phyloP scores from a whole-genome alignment of 2,329 filamentous ascomycete species.

The Knoxdaviesia proteae region DNA sequence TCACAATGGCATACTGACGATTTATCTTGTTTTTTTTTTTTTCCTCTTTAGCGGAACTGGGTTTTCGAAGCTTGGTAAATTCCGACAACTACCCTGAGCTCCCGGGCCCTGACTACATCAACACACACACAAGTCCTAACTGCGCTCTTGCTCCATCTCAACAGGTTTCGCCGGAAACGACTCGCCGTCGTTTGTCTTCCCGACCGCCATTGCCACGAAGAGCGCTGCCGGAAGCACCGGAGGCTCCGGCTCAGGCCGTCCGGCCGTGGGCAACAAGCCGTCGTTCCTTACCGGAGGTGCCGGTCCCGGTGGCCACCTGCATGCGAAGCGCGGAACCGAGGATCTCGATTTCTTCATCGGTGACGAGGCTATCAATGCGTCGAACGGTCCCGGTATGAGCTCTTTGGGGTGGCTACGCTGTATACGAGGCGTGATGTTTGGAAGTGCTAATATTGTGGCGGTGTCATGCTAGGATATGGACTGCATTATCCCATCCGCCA shows the following conservation, averaged over 20 bases:
- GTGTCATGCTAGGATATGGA: constrained; percentile 49
- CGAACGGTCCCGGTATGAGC: constrained; percentile 53
- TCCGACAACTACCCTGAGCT: constrained; percentile 2
- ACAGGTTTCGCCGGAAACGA: constrained; percentile 96
- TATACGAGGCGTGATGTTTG: constrained; percentile 3
- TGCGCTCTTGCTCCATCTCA: constrained; percentile 3
- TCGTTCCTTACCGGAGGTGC: constrained; percentile 85
- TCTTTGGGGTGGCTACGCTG: constrained; percentile 1
- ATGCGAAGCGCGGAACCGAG: constrained; percentile 84
- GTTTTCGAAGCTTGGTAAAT: constrained; percentile 91
- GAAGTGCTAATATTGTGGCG: constrained; percentile 5
- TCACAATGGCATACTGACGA: too few species aligned
- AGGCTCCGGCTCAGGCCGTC: constrained; percentile 69
- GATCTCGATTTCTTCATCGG: constrained; percentile 98
- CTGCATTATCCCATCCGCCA: constrained; percentile 95
- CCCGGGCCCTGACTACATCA: background rate
- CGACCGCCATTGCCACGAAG: constrained; percentile 95
- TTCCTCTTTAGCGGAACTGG: constrained; percentile 66
- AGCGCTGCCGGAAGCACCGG: constrained; percentile 47
- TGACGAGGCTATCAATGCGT: constrained; percentile 75
- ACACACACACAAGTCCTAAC: constrained; percentile 1
- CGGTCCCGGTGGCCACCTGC: constrained; percentile 63
- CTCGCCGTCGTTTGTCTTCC: constrained; percentile 97
- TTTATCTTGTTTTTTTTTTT: constrained; percentile 14
- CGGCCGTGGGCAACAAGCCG: constrained; percentile 81